These are phyloP conservation scores for Emiliania huxleyi DNA, from an alignment of 78 protist species.

Conservation along the genomic window DNA sequence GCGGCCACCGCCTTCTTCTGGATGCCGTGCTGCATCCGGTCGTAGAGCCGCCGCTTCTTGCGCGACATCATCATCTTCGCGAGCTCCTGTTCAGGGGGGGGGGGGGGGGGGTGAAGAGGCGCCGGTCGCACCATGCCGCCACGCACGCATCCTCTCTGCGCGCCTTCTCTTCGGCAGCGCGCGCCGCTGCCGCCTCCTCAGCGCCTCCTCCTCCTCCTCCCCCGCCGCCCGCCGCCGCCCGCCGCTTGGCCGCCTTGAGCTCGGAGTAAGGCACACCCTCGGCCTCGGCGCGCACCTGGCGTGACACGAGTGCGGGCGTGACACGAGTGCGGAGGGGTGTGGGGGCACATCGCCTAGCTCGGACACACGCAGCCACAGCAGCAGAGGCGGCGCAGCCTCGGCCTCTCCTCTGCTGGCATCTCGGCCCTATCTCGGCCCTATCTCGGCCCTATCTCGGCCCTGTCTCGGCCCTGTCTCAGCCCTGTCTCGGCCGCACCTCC, in stretches of 20 bases:
- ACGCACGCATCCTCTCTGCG: neutral
- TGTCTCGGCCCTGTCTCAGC: no score
- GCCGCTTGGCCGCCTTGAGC: neutral
- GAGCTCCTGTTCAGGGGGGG: conserved; percentile 16
- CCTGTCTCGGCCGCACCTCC: no score
- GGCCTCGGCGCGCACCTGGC: no score
- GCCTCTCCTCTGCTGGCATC: no score
- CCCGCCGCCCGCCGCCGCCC: neutral
- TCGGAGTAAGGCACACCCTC: no score
- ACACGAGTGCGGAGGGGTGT: no score
- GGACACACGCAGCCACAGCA: no score
- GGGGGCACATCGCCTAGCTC: no score
- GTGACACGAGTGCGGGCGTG: no score
- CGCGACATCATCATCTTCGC: conserved; percentile 33
- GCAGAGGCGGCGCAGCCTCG: no score
- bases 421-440: no score
- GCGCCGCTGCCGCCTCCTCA: neutral
- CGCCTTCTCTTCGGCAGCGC: neutral
- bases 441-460: no score
- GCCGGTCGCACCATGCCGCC: neutral
- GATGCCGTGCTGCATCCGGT: conserved; percentile 14
- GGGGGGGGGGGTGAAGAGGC: neutral
- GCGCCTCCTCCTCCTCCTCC: neutral
- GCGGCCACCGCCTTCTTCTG: neutral
- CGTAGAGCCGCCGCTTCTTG: conserved; percentile 31